Evolutionary conservation across 257 asterid genomes (phyloP).

Genomic region (Prunella vulgaris): DNA sequence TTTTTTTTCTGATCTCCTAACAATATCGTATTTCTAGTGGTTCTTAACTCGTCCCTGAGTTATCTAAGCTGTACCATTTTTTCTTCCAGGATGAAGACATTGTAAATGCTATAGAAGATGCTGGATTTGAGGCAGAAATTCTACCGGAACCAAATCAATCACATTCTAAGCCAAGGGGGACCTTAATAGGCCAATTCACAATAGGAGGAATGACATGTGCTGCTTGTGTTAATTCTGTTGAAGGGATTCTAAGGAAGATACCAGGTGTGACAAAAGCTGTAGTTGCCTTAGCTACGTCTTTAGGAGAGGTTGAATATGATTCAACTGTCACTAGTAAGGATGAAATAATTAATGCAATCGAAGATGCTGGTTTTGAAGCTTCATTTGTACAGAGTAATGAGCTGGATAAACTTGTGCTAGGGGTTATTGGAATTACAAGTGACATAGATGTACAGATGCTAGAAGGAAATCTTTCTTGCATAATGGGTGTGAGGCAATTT

Average conservation of each 20-base stretch:
- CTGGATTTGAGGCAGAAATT: constrained; percentile 95
- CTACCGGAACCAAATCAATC: constrained; percentile 59
- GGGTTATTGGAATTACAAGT: constrained; percentile 59
- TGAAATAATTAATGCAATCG: constrained; percentile 71
- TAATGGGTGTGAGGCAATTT: constrained; percentile 79
- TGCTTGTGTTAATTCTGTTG: constrained; percentile 96
- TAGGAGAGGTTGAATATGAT: constrained; percentile 95
- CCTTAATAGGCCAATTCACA: constrained; percentile 77
- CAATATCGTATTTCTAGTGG: constrained; percentile 14
- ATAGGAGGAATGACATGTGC: constrained; percentile 99
- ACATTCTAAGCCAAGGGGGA: constrained; percentile 38
- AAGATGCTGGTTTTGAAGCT: constrained; percentile 99
- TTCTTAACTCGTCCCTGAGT: constrained; percentile 18
- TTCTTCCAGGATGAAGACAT: constrained; percentile 77
- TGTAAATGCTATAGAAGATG: constrained; percentile 89
- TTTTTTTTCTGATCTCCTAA: background rate
- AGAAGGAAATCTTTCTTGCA: constrained; percentile 58
- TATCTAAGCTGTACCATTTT: constrained; percentile 16
- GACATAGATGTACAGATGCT: constrained; percentile 65
- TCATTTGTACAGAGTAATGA: constrained; percentile 90
- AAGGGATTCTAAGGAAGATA: constrained; percentile 65
- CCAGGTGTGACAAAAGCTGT: constrained; percentile 85
- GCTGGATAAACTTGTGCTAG: constrained; percentile 73
- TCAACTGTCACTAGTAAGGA: constrained; percentile 62
- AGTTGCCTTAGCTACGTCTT: constrained; percentile 85